Conservation (phyloP, 345 rosid genomes). For the Boechera divaricarpa region DNA sequence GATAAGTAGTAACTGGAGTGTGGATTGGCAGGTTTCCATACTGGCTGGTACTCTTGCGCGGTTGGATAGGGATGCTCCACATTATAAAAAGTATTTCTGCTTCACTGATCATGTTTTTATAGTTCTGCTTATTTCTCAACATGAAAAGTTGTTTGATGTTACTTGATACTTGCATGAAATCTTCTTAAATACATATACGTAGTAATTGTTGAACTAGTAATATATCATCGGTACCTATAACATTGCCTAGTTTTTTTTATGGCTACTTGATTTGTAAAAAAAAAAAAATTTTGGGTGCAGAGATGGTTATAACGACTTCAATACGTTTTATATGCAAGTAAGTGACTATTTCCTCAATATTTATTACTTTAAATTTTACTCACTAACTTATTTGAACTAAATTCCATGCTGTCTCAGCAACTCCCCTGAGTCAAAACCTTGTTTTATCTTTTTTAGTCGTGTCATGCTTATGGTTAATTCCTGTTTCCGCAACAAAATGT, state of each 20-base stretch:
- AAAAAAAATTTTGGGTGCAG: constrained; percentile 50
- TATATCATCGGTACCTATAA: constrained; percentile 9
- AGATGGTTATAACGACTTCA: constrained; percentile 99
- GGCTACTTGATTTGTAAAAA: neutral
- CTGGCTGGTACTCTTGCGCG: constrained; percentile 97
- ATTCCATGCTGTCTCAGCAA: neutral
- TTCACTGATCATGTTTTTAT: constrained; percentile 29
- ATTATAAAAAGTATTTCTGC: constrained; percentile 68
- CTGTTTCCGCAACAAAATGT: constrained; percentile 12
- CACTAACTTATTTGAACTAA: neutral
- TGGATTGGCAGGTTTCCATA: constrained; percentile 80
- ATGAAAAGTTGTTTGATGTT: constrained; percentile 19
- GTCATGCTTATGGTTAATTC: constrained; percentile 19
- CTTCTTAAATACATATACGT: neutral
- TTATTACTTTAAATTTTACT: neutral
- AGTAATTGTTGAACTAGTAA: constrained; percentile 5
- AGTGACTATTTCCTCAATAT: constrained; percentile 40
- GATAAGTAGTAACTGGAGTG: constrained; percentile 29
- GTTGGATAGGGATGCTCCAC: constrained; percentile 97
- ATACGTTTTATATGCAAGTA: constrained; percentile 98
- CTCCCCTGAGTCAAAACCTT: constrained; percentile 13
- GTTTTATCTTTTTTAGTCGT: neutral
- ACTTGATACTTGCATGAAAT: constrained; percentile 8
- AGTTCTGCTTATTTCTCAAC: constrained; percentile 25
- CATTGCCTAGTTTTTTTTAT: neutral